Conservation (phyloP, 352 stramenopile genomes). For the Elongisporangium prolatum region DNA sequence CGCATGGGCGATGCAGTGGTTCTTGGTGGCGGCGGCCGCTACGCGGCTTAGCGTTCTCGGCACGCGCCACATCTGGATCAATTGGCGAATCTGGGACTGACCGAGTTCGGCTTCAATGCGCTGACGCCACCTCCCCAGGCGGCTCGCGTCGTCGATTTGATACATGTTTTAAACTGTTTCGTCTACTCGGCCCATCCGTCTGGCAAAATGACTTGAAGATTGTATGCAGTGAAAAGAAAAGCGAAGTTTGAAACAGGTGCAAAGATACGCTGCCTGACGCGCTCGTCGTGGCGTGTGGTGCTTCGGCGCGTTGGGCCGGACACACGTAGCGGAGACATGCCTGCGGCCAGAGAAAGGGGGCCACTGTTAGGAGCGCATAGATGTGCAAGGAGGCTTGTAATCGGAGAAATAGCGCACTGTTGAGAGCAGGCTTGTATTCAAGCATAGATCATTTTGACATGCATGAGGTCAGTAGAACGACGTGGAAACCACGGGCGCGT, state of each 20-base stretch:
- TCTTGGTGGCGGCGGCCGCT: not conserved
- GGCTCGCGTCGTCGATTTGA: not conserved
- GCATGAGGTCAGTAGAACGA: slow-evolving; percentile 34
- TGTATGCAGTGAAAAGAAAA: not conserved
- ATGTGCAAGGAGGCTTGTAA: not conserved
- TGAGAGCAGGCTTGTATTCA: not conserved
- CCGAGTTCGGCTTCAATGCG: not conserved
- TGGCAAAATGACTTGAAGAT: not conserved
- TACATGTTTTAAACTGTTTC: not conserved
- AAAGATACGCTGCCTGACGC: not conserved
- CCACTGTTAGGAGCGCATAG: not conserved
- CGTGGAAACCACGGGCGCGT: slow-evolving; percentile 40
- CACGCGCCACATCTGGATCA: not conserved
- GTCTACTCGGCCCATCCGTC: not conserved
- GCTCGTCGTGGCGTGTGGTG: not conserved
- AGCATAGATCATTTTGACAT: not conserved
- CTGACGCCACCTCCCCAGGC: not conserved
- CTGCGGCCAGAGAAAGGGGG: not conserved
- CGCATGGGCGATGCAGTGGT: not conserved
- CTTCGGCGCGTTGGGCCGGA: not conserved
- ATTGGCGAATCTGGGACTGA: not conserved
- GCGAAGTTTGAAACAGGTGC: not conserved
- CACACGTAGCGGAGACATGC: not conserved
- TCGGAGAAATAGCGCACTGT: not conserved
- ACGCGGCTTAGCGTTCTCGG: not conserved